Base-by-base conservation (phyloP, 371 early-diverging fungal genomes). In the Mucor sp. region DNA sequence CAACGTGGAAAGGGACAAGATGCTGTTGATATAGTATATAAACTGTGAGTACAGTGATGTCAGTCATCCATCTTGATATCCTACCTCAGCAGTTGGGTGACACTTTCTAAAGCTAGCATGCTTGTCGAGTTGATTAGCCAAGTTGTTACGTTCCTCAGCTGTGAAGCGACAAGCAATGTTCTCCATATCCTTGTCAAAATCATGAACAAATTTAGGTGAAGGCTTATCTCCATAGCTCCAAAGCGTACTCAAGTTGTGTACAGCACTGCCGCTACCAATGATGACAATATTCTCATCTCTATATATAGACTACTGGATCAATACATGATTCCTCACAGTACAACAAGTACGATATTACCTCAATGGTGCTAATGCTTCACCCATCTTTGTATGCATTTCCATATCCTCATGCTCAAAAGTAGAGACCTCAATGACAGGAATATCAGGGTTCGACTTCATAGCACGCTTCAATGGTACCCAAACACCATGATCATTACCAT, bases 401-500 rank as follows among this genome's bases (percentile, higher is more conserved):
- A 76, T 66, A 39, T 74, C 59, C 66, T 79, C 79, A 60, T 75
- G 74, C 19, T 48, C 58, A 39, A 74, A 79, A 0, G 74, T 75
- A 5, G 87, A 87, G 35, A 89, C 78, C 56, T 89, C 87, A 1
- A 86, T 77, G 50, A 89, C 77, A 0, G 89, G 88, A 56, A 89
- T 84, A n/a, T 76, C 71, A 30, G 83, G 82, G n/a, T 81, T 76
- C 15, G 80, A 77, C 37, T 74, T 68, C 48, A 87, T 77, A 32
- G 87, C 87, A 12, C 86, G 78, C 56, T 85, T 79, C 43, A 87
- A 66, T 12, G 85, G 87, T 2, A 87, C 88, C 89, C 89, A 89
- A 8, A 83, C 85, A 37, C 89, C 89, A 58, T 89, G 89, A 44
- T 89, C 89, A 25, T 87, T 75, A 6, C 89, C 89, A 30, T 86